Conservation (phyloP, 1,284 basidiomycete species). For the Cerrena zonata region DNA sequence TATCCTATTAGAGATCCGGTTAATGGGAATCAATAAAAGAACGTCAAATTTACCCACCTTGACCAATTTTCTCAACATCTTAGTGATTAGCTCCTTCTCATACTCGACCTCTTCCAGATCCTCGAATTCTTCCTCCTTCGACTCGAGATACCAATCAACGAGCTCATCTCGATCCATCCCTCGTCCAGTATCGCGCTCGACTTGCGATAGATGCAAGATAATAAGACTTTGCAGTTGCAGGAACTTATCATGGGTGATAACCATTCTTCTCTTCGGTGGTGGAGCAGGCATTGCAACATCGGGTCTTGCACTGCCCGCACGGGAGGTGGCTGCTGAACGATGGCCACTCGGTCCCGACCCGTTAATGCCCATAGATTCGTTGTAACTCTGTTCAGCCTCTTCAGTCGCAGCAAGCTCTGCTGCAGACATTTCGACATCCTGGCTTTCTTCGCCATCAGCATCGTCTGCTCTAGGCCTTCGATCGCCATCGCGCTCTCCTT, state of each 20-base stretch:
- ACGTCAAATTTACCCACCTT: conserved; percentile 54
- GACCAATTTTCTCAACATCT: conserved; percentile 84
- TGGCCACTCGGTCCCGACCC: conserved; percentile 26
- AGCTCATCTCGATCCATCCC: conserved; percentile 87
- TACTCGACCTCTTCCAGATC: conserved; percentile 87
- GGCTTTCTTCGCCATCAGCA: conserved; percentile 40
- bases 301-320: conserved; percentile 30
- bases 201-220: conserved; percentile 74
- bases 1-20: conserved; percentile 52
- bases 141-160: conserved; percentile 94
- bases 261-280: conserved; percentile 68
- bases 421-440: conserved; percentile 62
- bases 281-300: conserved; percentile 16
- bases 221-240: conserved; percentile 86
- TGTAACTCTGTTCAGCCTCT: conserved; percentile 49
- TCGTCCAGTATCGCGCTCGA: conserved; percentile 71
- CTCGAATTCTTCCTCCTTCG: conserved; percentile 78
- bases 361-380: conserved; percentile 33
- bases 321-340: conserved; percentile 24
- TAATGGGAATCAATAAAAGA: not conserved
- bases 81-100: conserved; percentile 84
- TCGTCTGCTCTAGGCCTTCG: conserved; percentile 25
- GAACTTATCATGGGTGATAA: conserved; percentile 94
- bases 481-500: conserved; percentile 44
- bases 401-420: conserved; percentile 54